Conservation (phyloP, 2,329 filamentous ascomycete species). For the Alternaria gaisen region DNA sequence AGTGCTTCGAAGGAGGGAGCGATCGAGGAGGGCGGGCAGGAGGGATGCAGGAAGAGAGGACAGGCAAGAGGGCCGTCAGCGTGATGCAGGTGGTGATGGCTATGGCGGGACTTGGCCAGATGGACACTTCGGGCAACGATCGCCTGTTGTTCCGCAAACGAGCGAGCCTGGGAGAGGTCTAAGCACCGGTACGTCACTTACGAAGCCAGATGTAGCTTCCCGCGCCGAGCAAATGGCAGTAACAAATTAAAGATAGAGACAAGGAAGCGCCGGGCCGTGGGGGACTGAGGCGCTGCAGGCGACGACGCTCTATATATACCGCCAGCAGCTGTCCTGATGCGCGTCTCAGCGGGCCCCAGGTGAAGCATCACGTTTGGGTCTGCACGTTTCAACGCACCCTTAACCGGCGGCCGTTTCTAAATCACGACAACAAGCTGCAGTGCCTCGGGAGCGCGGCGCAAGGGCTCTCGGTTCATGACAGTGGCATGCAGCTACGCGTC, state of each 20-base stretch:
- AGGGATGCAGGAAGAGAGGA: conserved; percentile 20
- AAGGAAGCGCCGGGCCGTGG: conserved; percentile 13
- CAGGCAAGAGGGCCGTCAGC: conserved; percentile 23
- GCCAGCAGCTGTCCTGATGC: conserved; percentile 1
- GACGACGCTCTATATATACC: conserved; percentile 19
- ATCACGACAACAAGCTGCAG: conserved; percentile 10
- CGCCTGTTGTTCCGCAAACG: conserved; percentile 38
- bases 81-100: conserved; percentile 25
- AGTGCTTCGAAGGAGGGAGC: conserved; percentile 52
- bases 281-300: conserved; percentile 19
- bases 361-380: conserved; percentile 35
- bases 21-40: conserved; percentile 36
- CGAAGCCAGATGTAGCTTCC: conserved; percentile 23
- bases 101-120: conserved; percentile 33
- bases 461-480: conserved; percentile 2
- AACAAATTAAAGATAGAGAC: conserved; percentile 2
- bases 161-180: conserved; percentile 20
- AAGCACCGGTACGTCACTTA: conserved; percentile 40
- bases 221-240: conserved; percentile 20
- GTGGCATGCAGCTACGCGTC: neutral
- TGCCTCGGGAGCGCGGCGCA: conserved; percentile 6
- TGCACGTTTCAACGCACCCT: conserved; percentile 32
- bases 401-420: conserved; percentile 12
- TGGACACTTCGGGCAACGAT: conserved; percentile 34
- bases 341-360: conserved; percentile 33